phyloP scores from a whole-genome alignment of 306 rosid species.

The Leucaena leucocephala region DNA sequence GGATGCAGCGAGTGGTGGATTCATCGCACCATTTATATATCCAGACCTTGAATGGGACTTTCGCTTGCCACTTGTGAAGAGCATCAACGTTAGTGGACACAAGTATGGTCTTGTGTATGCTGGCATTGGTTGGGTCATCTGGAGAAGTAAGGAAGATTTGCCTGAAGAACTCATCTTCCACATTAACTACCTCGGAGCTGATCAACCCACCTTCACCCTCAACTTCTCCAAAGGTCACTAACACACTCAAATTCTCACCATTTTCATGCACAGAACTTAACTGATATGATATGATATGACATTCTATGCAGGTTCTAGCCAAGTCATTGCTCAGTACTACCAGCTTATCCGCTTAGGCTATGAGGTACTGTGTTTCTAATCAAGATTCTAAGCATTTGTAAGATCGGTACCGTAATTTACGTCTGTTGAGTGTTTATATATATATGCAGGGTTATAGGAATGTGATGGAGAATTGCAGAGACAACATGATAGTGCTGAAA shows the following conservation, averaged over 20 bases:
- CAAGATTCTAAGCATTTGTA: background rate
- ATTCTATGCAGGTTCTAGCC: constrained; percentile 83
- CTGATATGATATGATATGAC: background rate
- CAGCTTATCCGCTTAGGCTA: constrained; percentile 87
- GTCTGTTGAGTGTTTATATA: background rate
- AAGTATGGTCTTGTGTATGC: constrained; percentile 93
- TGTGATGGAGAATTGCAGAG: constrained; percentile 93
- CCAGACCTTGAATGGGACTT: constrained; percentile 95
- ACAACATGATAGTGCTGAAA: constrained; percentile 83
- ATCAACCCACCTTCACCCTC: constrained; percentile 98
- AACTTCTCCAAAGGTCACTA: constrained; percentile 83
- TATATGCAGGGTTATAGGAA: constrained; percentile 68
- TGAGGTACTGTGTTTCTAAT: constrained; percentile 68
- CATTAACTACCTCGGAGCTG: constrained; percentile 93
- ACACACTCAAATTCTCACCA: background rate
- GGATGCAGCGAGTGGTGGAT: constrained; percentile 97
- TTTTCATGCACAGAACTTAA: background rate
- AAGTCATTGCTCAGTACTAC: constrained; percentile 93
- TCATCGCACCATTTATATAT: constrained; percentile 88
- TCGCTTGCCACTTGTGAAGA: constrained; percentile 81
- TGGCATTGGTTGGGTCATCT: constrained; percentile 89
- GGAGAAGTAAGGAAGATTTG: constrained; percentile 85
- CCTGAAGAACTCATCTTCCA: constrained; percentile 96
- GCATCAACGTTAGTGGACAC: constrained; percentile 95
- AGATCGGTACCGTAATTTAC: background rate